Conservation (phyloP, 306 rosid species). For the Cucumis melo region DNA sequence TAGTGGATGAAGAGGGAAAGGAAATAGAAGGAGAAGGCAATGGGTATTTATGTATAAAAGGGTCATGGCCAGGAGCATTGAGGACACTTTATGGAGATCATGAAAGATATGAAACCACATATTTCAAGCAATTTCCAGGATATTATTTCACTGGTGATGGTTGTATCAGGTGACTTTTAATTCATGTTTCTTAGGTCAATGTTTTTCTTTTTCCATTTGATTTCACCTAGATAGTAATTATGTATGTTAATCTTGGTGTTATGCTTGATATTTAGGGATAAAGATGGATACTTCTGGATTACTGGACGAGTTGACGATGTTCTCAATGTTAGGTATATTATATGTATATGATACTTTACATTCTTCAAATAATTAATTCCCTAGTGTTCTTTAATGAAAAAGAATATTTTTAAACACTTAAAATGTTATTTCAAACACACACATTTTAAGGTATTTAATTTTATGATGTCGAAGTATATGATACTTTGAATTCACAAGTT, state of each 20-base stretch:
- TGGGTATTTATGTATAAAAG: conserved; percentile 76
- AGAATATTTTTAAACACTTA: too few relatives aligned
- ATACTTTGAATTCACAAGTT: not conserved
- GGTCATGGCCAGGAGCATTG: conserved; percentile 97
- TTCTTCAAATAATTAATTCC: not conserved
- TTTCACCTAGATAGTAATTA: not conserved
- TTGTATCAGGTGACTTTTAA: conserved; percentile 49
- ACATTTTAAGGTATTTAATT: too few relatives aligned
- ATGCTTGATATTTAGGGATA: conserved; percentile 45
- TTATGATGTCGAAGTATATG: not conserved
- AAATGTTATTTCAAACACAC: too few relatives aligned
- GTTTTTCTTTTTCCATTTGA: not conserved
- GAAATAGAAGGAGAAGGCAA: conserved; percentile 90
- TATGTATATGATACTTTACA: too few relatives aligned
- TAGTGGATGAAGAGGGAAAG: conserved; percentile 79
- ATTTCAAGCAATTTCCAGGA: conserved; percentile 88
- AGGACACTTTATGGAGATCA: conserved; percentile 88
- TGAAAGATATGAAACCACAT: conserved; percentile 88
- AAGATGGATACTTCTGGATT: conserved; percentile 93
- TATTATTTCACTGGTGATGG: conserved; percentile 98
- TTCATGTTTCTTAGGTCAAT: too few relatives aligned
- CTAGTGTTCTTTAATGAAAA: too few relatives aligned
- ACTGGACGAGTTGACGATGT: conserved; percentile 99
- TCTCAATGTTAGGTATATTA: conserved; percentile 80
- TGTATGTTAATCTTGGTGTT: conserved; percentile 13